Evolutionary conservation across 2,329 filamentous ascomycete genomes (phyloP), one percentile per base, ranked within the genome.

Genomic region (Pleochaeta shiraiana): DNA sequence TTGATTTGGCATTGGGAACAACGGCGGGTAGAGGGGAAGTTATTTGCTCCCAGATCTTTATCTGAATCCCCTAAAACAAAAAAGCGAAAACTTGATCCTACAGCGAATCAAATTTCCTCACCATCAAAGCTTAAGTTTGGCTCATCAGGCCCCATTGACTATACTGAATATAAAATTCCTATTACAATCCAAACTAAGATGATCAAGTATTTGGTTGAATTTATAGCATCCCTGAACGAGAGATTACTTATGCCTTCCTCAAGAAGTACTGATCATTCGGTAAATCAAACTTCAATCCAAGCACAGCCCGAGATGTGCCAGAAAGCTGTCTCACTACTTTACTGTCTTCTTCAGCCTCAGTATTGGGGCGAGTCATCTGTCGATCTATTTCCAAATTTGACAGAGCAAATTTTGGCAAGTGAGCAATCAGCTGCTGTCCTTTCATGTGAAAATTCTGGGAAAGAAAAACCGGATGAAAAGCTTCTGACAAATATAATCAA

Each of bases 1-100:
- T 77, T 98, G 65, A 88, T 98, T 66, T 93, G 89, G 83, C 83
- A 84, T 63, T 98, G 93, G 93, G 93, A 98, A 74, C 82, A 95
- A 72, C 83, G 85, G 66, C 85, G 90, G 19, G 84, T 92, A 0
- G 84, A 83, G 67, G 83, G 86, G 74, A 72, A 66, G 73, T 74
- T 68, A 69, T 75, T 73, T 67, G 66, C 74, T 70, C 28, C 69
- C 59, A 76, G 74, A 67, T 78, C 74, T 62, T 71, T 78, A 3
- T 84, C 85, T 0, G 81, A 87, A 69, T 92, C 89, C 2, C 89
- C 90, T 4, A 84, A 83, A 66, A 79, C 80, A 1, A 85, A 79
- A 73, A 95, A 95, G 77, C 81, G 88, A 65, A 90, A 84, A 72
- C 75, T 89, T n/a, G 88, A 91, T 3, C 63, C 37, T 64, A 53